phyloP scores from a whole-genome alignment of 257 asterid genomes.

The Gardenia jasminoides region DNA sequence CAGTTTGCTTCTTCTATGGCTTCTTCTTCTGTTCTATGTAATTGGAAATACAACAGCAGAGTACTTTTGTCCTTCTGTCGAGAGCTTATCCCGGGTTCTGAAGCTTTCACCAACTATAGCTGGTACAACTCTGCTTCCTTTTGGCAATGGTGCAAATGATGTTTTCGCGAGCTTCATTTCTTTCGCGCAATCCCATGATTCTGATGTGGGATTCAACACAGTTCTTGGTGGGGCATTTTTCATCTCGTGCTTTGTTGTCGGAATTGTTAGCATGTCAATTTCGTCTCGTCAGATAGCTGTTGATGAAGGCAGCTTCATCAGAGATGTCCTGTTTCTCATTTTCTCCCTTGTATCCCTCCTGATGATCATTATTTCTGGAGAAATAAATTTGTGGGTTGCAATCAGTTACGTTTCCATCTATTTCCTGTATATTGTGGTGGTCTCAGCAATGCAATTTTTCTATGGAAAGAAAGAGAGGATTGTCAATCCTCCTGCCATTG shows the following conservation, averaged over 20 bases:
- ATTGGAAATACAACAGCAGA: slow-evolving; percentile 70
- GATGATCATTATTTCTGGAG: slow-evolving; percentile 37
- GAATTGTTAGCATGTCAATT: slow-evolving; percentile 49
- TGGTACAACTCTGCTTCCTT: slow-evolving; percentile 80
- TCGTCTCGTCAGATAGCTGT: slow-evolving; percentile 33
- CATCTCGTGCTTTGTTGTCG: slow-evolving; percentile 69
- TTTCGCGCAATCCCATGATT: slow-evolving; percentile 50
- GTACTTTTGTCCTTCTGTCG: slow-evolving; percentile 70
- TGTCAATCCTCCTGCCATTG: neutral
- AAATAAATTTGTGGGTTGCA: slow-evolving; percentile 52
- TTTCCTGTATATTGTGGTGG: slow-evolving; percentile 47
- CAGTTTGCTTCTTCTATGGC: slow-evolving; percentile 43
- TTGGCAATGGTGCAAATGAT: slow-evolving; percentile 85
- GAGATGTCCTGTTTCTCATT: slow-evolving; percentile 69
- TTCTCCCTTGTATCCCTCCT: slow-evolving; percentile 51
- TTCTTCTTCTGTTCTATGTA: slow-evolving; percentile 54
- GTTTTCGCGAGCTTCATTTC: slow-evolving; percentile 64
- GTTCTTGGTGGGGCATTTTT: slow-evolving; percentile 83
- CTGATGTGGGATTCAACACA: slow-evolving; percentile 62
- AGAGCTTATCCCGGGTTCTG: slow-evolving; percentile 43
- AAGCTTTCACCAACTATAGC: slow-evolving; percentile 73
- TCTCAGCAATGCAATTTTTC: slow-evolving; percentile 55
- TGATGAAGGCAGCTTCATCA: slow-evolving; percentile 51
- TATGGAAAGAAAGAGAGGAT: slow-evolving; percentile 23
- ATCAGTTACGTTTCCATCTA: slow-evolving; percentile 47